These are phyloP conservation scores for Aspergillus pseudotamarii DNA, from an alignment of 2,329 filamentous ascomycete genomes.

Conservation along the genomic window DNA sequence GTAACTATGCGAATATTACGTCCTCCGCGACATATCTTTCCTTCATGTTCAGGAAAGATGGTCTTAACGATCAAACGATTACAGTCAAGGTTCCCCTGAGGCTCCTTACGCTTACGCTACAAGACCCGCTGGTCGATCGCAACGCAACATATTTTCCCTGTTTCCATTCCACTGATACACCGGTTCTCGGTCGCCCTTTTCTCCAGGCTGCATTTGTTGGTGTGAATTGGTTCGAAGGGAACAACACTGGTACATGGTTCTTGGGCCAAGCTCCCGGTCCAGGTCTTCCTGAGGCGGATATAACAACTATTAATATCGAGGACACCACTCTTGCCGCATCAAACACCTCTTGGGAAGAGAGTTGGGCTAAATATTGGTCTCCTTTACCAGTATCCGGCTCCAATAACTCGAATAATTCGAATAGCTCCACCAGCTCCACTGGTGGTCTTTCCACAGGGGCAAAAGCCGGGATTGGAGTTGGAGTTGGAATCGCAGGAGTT, in stretches of 20 bases:
- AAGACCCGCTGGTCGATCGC: conserved; percentile 21
- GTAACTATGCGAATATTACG: conserved; percentile 21
- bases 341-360: conserved; percentile 13
- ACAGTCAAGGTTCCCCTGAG: conserved; percentile 25
- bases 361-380: conserved; percentile 19
- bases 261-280: conserved; percentile 30
- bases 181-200: conserved; percentile 27
- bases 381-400: neutral
- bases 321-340: conserved; percentile 6
- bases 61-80: conserved; percentile 13
- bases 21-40: conserved; percentile 26
- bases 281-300: neutral
- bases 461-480: conserved; percentile 16
- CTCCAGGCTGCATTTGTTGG: conserved; percentile 29
- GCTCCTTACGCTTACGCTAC: conserved; percentile 26
- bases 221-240: conserved; percentile 21
- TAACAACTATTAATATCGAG: conserved; percentile 4
- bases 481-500: conserved; percentile 7
- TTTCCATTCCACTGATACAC: conserved; percentile 11
- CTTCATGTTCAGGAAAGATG: conserved; percentile 24
- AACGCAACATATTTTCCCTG: conserved; percentile 27
- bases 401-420: neutral
- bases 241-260: conserved; percentile 19
- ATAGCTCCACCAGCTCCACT: neutral
- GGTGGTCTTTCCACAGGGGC: conserved; percentile 6